Percentiles rank a stretch among this genome's conserved stretches.
Conservation (phyloP, 306 rosid species). For the Calophaca sinica region DNA sequence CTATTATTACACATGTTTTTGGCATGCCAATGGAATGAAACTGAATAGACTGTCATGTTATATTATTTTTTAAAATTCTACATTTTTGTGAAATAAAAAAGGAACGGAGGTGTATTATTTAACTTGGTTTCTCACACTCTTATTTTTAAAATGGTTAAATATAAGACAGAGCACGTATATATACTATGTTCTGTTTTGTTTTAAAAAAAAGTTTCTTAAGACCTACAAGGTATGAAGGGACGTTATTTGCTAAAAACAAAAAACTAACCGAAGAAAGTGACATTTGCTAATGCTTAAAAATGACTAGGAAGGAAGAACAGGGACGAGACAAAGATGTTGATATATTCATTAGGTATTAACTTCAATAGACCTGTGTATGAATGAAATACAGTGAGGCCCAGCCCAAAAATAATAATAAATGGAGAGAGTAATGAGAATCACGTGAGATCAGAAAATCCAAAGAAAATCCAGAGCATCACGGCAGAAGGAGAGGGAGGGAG, state of each 20-base stretch:
- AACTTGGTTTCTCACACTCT: too few species aligned
- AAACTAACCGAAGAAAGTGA: background rate
- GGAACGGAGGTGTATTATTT: too few species aligned
- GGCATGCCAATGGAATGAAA: too few species aligned
- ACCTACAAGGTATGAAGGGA: too few species aligned
- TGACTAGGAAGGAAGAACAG: background rate
- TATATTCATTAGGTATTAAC: background rate
- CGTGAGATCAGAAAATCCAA: slow-evolving; percentile 73
- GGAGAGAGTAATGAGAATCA: slow-evolving; percentile 53
- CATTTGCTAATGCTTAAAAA: background rate
- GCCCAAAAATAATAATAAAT: slow-evolving; percentile 39
- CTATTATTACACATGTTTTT: too few species aligned
- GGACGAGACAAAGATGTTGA: slow-evolving; percentile 18
- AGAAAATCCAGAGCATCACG: slow-evolving; percentile 52
- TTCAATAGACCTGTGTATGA: background rate
- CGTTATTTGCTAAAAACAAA: background rate
- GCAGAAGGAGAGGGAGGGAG: slow-evolving; percentile 8
- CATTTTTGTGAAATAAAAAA: background rate
- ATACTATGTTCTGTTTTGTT: too few species aligned
- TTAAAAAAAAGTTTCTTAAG: too few species aligned
- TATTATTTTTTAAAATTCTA: too few species aligned
- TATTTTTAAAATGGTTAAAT: too few species aligned
- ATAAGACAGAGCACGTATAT: too few species aligned
- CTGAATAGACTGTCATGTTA: background rate
- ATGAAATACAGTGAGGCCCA: slow-evolving; percentile 9